A percentile compares a stretch with the other conserved stretches of the same genome.
Evolutionary conservation across 2,329 filamentous ascomycete genomes (phyloP).

Genomic region (Ophiostoma australiae): DNA sequence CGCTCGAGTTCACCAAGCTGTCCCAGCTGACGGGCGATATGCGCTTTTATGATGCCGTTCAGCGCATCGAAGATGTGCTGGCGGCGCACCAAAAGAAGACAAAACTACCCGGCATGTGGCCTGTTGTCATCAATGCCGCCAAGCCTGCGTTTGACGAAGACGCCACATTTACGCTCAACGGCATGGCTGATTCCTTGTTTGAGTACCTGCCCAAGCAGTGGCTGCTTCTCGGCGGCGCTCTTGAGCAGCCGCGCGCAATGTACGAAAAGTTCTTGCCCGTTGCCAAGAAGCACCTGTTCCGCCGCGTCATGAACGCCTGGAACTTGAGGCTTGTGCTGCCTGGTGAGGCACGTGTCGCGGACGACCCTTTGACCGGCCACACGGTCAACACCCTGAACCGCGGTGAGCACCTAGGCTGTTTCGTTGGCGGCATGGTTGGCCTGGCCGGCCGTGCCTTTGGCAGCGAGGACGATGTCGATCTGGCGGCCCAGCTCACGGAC

Average conservation of each 20-base stretch:
- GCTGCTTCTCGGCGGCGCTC: conserved; percentile 59
- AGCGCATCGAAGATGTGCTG: conserved; percentile 53
- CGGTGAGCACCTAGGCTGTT: conserved; percentile 57
- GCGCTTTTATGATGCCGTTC: conserved; percentile 58
- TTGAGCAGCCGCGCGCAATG: conserved; percentile 38
- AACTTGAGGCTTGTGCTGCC: conserved; percentile 45
- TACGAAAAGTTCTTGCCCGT: conserved; percentile 32
- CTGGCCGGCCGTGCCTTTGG: conserved; percentile 57
- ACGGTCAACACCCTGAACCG: conserved; percentile 33
- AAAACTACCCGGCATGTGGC: conserved; percentile 59
- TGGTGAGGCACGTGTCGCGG: conserved; percentile 40
- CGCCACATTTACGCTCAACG: conserved; percentile 53
- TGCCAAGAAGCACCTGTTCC: conserved; percentile 41
- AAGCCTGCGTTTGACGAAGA: conserved; percentile 54
- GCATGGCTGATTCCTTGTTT: conserved; percentile 54
- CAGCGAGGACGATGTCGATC: conserved; percentile 49
- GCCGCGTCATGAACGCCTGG: conserved; percentile 35
- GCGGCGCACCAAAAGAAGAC: conserved; percentile 51
- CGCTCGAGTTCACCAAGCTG: conserved; percentile 60
- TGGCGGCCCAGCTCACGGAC: conserved; percentile 56
- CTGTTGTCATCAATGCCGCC: conserved; percentile 46
- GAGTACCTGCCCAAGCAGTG: conserved; percentile 64
- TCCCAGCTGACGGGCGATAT: conserved; percentile 57
- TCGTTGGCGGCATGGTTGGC: conserved; percentile 61
- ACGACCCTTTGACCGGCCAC: conserved; percentile 28